Evolutionary conservation across 2,329 filamentous ascomycete genomes (phyloP).

Genomic region (Verticillium tricorpus): DNA sequence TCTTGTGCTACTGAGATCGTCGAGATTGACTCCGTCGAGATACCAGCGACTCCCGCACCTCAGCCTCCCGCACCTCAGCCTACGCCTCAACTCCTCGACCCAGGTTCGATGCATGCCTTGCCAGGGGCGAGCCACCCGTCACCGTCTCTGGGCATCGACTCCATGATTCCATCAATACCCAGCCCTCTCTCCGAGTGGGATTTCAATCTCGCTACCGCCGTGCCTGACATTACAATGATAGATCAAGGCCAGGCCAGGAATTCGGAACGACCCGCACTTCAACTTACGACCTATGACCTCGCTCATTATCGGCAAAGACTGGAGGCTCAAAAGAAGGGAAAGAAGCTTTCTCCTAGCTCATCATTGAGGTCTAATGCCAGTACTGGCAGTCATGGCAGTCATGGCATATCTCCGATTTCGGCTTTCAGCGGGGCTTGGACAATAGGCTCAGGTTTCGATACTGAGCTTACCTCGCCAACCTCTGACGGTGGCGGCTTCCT

Average conservation of each 20-base stretch:
- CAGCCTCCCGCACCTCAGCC: not conserved
- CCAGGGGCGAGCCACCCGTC: not conserved
- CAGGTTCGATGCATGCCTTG: not conserved
- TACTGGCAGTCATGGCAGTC: conserved; percentile 31
- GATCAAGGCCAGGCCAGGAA: conserved; percentile 12
- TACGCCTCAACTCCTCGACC: not conserved
- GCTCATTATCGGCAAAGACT: conserved; percentile 22
- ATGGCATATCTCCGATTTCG: conserved; percentile 43
- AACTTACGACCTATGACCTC: conserved; percentile 32
- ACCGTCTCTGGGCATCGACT: not conserved
- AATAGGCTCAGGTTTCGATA: conserved; percentile 33
- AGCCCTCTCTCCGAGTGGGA: conserved; percentile 9
- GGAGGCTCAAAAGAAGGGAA: conserved; percentile 24
- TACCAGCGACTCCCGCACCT: conserved; percentile 14
- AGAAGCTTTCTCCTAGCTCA: conserved; percentile 40
- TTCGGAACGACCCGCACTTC: conserved; percentile 29
- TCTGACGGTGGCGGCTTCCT: conserved; percentile 30
- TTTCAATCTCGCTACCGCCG: not conserved
- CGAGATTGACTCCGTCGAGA: conserved; percentile 46
- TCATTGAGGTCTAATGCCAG: conserved; percentile 42
- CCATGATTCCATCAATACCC: conserved; percentile 3
- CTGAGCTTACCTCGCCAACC: conserved; percentile 40
- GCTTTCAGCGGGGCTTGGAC: conserved; percentile 38
- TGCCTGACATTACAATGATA: conserved; percentile 5
- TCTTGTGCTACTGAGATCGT: conserved; percentile 45